Evolutionary conservation across 768 basidiomycete genomes (phyloP).

Genomic region (Lentinula sp.): DNA sequence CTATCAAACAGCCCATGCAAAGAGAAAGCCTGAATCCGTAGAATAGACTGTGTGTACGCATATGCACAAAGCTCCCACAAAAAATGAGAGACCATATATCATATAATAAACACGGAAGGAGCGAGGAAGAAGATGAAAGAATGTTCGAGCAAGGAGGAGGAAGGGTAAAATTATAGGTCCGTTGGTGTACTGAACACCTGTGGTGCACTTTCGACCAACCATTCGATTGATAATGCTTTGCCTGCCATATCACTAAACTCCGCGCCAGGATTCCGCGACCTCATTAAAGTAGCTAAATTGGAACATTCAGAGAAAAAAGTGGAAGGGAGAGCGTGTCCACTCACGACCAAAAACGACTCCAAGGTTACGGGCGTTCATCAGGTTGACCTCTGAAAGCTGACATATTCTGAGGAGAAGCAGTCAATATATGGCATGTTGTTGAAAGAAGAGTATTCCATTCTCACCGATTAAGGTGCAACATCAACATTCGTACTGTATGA

Average conservation of each 20-base stretch:
- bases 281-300: conserved; percentile 82
- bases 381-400: conserved; percentile 67
- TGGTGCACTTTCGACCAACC: conserved; percentile 87
- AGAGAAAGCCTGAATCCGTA: not conserved
- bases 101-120: not conserved
- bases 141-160: not conserved
- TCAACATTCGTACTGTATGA: conserved; percentile 71
- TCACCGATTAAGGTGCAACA: conserved; percentile 85
- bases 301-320: not conserved
- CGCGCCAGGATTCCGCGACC: conserved; percentile 75
- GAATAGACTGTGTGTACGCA: not conserved
- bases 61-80: not conserved
- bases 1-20: conserved; percentile 2
- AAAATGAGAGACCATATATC: not conserved
- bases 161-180: not conserved
- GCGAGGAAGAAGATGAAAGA: not conserved
- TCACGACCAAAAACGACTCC: conserved; percentile 98
- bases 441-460: conserved; percentile 14
- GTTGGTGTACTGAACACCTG: conserved; percentile 32
- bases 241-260: conserved; percentile 99
- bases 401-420: conserved; percentile 38
- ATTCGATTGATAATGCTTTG: conserved; percentile 89
- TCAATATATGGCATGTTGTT: not conserved
- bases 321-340: conserved; percentile 25
- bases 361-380: conserved; percentile 93